Conservation (phyloP, 23 red algal species). For the Gracilaria gracilis region DNA sequence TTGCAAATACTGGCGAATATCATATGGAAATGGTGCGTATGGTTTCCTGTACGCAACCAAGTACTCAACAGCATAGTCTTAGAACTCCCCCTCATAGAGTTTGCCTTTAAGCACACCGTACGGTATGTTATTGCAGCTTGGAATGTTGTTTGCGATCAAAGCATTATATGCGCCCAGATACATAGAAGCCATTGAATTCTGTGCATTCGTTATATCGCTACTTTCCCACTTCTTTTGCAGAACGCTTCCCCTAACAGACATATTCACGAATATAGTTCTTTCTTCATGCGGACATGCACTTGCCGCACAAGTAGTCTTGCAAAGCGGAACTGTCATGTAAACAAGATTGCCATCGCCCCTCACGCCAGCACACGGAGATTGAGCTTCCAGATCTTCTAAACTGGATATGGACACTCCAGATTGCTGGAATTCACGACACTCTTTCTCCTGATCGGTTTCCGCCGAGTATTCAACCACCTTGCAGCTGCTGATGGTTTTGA, state of each 20-base stretch:
- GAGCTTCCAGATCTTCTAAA: background rate
- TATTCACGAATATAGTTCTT: background rate
- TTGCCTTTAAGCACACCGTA: background rate
- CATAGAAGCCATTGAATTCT: background rate
- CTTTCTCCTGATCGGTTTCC: background rate
- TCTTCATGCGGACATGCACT: background rate
- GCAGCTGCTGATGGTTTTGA: background rate
- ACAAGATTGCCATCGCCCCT: background rate
- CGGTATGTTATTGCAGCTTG: background rate
- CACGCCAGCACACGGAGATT: background rate
- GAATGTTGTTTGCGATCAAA: background rate
- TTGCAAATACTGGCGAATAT: background rate
- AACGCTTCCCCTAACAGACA: background rate
- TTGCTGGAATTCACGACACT: background rate
- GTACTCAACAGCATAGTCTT: background rate
- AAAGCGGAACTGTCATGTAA: background rate
- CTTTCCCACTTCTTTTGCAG: background rate
- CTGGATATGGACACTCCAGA: background rate
- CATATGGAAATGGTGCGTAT: background rate
- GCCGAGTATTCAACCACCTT: background rate
- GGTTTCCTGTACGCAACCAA: background rate
- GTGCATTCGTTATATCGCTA: background rate
- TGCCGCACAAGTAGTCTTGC: background rate
- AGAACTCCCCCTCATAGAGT: too few relatives aligned
- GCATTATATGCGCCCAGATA: background rate